Conservation (phyloP, 2,329 filamentous ascomycete genomes). For the Cladosporium halotolerans region DNA sequence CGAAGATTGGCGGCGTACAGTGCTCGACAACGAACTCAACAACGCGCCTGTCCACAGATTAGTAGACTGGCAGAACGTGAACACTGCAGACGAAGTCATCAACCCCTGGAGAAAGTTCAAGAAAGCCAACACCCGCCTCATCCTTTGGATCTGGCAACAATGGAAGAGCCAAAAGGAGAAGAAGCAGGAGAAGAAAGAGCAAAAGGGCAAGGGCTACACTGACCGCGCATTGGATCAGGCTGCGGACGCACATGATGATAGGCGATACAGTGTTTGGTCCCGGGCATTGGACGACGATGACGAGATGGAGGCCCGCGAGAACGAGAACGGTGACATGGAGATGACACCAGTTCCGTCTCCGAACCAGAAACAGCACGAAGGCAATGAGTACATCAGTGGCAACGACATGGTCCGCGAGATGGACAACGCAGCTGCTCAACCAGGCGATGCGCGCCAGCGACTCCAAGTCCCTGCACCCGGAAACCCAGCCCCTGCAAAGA, state of each 20-base stretch:
- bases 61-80: constrained; percentile 85
- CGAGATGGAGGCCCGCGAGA: constrained; percentile 31
- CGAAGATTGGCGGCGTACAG: constrained; percentile 87
- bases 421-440: constrained; percentile 16
- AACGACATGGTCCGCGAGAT: constrained; percentile 12
- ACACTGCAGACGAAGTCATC: constrained; percentile 79
- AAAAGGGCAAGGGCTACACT: constrained; percentile 44
- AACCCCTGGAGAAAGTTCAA: constrained; percentile 83
- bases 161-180: constrained; percentile 38
- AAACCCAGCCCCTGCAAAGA: constrained; percentile 16
- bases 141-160: constrained; percentile 49
- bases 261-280: constrained; percentile 43
- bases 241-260: constrained; percentile 40
- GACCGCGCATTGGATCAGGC: constrained; percentile 47
- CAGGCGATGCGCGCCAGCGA: constrained; percentile 19
- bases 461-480: constrained; percentile 25
- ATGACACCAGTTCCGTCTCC: constrained; percentile 92
- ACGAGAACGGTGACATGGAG: constrained; percentile 65
- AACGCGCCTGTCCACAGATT: constrained; percentile 92
- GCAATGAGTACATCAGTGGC: constrained; percentile 24
- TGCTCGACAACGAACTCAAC: constrained; percentile 88
- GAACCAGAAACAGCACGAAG: constrained; percentile 40
- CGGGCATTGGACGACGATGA: constrained; percentile 37
- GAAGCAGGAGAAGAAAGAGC: constrained; percentile 39
- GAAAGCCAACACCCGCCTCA: constrained; percentile 67